These are phyloP conservation scores for Brassica napus DNA, from an alignment of 345 rosid genomes.

Conservation along the genomic window DNA sequence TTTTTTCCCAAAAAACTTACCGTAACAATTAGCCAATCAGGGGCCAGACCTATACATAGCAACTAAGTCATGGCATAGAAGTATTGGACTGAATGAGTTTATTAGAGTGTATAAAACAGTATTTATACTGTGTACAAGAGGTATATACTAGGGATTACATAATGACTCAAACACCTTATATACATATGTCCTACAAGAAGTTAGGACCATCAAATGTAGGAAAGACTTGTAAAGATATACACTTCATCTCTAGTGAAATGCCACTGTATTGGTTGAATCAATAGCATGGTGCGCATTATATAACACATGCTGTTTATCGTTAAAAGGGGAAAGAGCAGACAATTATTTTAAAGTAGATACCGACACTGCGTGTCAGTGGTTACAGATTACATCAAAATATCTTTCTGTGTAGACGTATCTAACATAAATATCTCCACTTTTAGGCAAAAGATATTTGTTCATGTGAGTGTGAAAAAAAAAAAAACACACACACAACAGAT, in stretches of 20 bases:
- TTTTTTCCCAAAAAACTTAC: neutral
- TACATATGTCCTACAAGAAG: too few relatives aligned
- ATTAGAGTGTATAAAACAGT: too few relatives aligned
- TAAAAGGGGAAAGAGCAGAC: neutral
- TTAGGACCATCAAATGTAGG: neutral
- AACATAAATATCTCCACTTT: slow-evolving; percentile 23
- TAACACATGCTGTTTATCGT: neutral
- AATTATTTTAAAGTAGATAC: neutral
- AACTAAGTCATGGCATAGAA: neutral
- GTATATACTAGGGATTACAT: too few relatives aligned
- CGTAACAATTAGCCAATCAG: neutral
- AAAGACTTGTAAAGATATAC: neutral
- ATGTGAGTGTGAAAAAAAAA: neutral
- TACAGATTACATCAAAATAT: slow-evolving; percentile 19
- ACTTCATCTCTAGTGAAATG: neutral
- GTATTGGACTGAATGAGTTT: too few relatives aligned
- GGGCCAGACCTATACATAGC: neutral
- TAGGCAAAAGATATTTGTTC: slow-evolving; percentile 27
- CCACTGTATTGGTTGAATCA: neutral
- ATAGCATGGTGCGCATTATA: neutral
- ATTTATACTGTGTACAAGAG: too few relatives aligned
- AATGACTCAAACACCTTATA: too few relatives aligned
- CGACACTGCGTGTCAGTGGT: slow-evolving; percentile 23
- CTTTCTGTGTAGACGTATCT: slow-evolving; percentile 16
- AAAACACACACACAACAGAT: slow-evolving; percentile 3